These are phyloP conservation scores for Mortierella sp. DNA, from an alignment of 371 early-diverging fungal species.

Conservation along the genomic window DNA sequence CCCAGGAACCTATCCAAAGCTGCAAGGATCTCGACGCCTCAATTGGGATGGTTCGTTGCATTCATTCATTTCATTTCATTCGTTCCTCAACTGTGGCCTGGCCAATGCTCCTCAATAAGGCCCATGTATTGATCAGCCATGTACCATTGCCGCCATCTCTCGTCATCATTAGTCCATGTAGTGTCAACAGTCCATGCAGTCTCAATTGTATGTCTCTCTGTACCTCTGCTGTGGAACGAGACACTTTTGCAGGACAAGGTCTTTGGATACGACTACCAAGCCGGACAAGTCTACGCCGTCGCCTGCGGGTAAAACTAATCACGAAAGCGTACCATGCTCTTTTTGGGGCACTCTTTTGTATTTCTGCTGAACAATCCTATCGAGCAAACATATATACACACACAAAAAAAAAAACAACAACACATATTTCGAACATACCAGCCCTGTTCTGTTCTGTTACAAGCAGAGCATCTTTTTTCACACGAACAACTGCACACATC, in stretches of 20 bases:
- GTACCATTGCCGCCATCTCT: background rate
- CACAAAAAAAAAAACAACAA: too few relatives aligned
- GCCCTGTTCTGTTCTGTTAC: too few relatives aligned
- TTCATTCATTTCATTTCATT: background rate
- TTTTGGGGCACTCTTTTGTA: background rate
- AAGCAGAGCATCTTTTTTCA: too few relatives aligned
- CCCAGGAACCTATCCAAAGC: conserved; percentile 68
- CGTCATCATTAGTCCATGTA: conserved; percentile 66
- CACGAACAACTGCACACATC: too few relatives aligned
- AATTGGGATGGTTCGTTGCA: conserved; percentile 53
- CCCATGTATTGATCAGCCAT: conserved; percentile 4
- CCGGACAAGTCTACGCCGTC: conserved; percentile 81
- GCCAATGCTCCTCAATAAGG: background rate
- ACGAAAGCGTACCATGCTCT: background rate
- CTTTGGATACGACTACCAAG: conserved; percentile 78
- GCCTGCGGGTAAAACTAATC: conserved; percentile 77
- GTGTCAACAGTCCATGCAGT: conserved; percentile 68
- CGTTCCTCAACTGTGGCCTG: background rate
- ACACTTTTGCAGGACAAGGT: conserved; percentile 73
- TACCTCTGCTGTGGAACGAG: conserved; percentile 73
- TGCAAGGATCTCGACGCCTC: conserved; percentile 61
- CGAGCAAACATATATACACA: too few relatives aligned
- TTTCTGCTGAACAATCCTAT: background rate
- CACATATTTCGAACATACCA: too few relatives aligned
- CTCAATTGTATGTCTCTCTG: conserved; percentile 67